Conservation (phyloP, 306 rosid species). For the Carpinus fangiana region DNA sequence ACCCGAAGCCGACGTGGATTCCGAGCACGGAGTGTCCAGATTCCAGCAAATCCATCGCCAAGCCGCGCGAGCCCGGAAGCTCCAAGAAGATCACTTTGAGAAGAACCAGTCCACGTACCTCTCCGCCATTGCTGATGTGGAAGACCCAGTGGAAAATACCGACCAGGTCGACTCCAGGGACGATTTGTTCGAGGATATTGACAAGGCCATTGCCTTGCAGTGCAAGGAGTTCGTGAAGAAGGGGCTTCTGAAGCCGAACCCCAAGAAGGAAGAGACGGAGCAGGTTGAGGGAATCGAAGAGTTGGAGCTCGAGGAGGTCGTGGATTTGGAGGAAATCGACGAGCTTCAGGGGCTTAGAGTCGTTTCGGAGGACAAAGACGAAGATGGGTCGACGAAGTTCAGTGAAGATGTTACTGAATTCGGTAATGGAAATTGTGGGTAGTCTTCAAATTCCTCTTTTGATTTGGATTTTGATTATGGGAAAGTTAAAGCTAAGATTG, state of each 20-base stretch:
- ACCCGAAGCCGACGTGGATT: conserved; percentile 69
- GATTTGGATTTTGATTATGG: conserved; percentile 88
- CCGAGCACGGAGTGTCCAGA: conserved; percentile 73
- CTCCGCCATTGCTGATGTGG: conserved; percentile 77
- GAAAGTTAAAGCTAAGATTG: conserved; percentile 63
- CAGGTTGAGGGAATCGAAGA: conserved; percentile 36
- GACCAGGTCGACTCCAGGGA: conserved; percentile 45
- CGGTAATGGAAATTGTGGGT: conserved; percentile 23
- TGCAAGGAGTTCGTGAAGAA: conserved; percentile 85
- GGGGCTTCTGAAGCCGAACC: conserved; percentile 84
- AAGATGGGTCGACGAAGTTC: conserved; percentile 29
- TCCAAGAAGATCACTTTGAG: conserved; percentile 66
- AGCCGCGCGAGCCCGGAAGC: conserved; percentile 71
- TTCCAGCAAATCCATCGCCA: conserved; percentile 78
- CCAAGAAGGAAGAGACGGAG: conserved; percentile 42
- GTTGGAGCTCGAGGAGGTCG: conserved; percentile 71
- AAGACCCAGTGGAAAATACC: conserved; percentile 60
- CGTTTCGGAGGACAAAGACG: conserved; percentile 34
- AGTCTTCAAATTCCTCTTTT: conserved; percentile 49
- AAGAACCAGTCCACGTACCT: conserved; percentile 78
- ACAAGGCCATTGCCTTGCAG: conserved; percentile 79
- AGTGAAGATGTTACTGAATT: conserved; percentile 33
- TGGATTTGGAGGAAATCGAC: conserved; percentile 76
- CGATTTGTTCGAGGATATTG: conserved; percentile 82
- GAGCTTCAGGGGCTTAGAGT: conserved; percentile 59